These are phyloP conservation scores for Secale cereale DNA, from an alignment of 176 grass and related monocot species.

Conservation along the genomic window DNA sequence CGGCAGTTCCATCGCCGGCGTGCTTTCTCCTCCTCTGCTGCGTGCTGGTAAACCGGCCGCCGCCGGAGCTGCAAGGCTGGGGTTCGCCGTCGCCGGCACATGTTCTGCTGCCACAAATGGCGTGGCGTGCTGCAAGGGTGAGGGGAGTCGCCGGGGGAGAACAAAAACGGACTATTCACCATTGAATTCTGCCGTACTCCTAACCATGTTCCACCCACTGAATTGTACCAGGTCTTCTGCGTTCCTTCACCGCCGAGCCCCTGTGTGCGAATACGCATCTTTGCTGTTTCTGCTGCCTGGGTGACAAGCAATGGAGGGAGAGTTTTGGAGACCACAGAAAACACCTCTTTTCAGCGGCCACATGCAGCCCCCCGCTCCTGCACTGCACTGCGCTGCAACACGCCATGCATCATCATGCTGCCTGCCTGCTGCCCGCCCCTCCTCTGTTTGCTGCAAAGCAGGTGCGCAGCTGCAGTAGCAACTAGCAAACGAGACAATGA, in stretches of 20 bases:
- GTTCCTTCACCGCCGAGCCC: background rate
- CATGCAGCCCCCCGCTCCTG: background rate
- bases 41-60: too few species aligned
- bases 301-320: background rate
- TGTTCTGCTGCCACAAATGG: too few species aligned
- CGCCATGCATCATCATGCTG: background rate
- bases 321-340: background rate
- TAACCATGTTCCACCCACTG: background rate
- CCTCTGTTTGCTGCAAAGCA: background rate
- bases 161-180: background rate
- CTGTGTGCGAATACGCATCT: background rate
- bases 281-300: background rate
- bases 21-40: too few species aligned
- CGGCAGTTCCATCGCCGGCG: background rate
- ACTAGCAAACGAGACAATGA: background rate
- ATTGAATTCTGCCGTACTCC: background rate
- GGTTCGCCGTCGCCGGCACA: too few species aligned
- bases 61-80: too few species aligned
- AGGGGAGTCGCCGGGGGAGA: too few species aligned
- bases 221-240: too few species aligned
- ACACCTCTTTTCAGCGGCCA: conserved; percentile 27
- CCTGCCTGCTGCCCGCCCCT: background rate
- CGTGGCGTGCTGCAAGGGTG: too few species aligned
- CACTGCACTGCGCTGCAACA: background rate
- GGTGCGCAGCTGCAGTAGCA: background rate